These are phyloP conservation scores for Sporothrix brasiliensis DNA, from an alignment of 2,329 filamentous ascomycete species.

Conservation along the genomic window DNA sequence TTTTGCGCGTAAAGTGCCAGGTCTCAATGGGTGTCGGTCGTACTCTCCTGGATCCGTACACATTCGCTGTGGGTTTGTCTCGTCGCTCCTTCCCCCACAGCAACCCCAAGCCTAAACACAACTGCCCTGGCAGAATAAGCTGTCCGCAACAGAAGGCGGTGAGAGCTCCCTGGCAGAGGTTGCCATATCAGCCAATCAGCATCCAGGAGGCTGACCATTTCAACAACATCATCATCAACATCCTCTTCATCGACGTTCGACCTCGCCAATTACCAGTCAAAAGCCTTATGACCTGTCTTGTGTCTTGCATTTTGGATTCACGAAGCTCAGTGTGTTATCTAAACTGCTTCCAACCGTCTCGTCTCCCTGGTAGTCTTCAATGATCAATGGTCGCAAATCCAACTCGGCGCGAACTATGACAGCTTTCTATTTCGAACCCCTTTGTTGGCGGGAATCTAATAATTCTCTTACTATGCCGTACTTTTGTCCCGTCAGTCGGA, in stretches of 20 bases:
- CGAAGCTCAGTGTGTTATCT: too few species aligned
- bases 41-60: background rate
- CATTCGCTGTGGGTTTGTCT: background rate
- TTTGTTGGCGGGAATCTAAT: background rate
- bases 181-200: conserved; percentile 20
- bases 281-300: background rate
- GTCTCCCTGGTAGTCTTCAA: background rate
- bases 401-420: background rate
- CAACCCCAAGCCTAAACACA: conserved; percentile 1
- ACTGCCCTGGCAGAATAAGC: conserved; percentile 31
- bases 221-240: background rate
- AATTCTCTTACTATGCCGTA: background rate
- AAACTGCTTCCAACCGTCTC: too few species aligned
- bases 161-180: conserved; percentile 24
- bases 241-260: background rate
- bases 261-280: background rate
- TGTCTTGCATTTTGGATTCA: too few species aligned
- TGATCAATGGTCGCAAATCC: background rate
- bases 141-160: conserved; percentile 30
- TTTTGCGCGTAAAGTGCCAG: background rate
- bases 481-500: background rate
- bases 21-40: conserved; percentile 7
- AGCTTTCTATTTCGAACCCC: background rate
- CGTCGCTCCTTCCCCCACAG: conserved; percentile 21
- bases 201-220: background rate